Evolutionary conservation across 2,329 filamentous ascomycete genomes (phyloP), one percentile per base, ranked within the genome.

Genomic region (Fusarium multiceps): DNA sequence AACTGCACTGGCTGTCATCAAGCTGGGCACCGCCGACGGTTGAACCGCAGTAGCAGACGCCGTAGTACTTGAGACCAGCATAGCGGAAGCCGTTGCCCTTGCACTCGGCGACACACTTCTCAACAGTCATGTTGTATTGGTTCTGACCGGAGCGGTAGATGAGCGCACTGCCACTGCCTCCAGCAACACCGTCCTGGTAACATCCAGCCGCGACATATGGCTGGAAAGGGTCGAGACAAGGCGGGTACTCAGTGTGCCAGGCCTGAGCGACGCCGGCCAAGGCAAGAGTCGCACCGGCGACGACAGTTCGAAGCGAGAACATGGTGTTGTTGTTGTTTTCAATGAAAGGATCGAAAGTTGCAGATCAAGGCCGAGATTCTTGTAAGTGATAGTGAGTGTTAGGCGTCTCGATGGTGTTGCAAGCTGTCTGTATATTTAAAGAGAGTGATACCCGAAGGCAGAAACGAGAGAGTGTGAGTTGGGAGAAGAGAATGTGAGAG

Each of bases 1-100:
- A 87, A 75, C 82, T 88, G 72, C 90, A 91, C 40, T 88, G 82
- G 18, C 84, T 80, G 21, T 84, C 82, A 5, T 80, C 75, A 18
- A 90, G 76, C 68, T 82, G 82, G 72, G 87, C 84, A n/a, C 84
- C 83, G 67, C 86, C 78, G 66, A 86, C 81, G 28, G 83, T 84
- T 66, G 85, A 79, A 32, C 84, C 82, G 67, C 85, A 85, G 76
- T 86, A 88, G 78, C 87, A 87, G 43, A 82, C 78, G 60, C 84
- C 84, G 63, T 86, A 82, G 76, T 85, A 86, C 66, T 82, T 80
- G 34, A 87, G 80, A 58, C 85, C 85, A 67, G 85, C 83, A 66
- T 86, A 84, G 51, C 83, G 80, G 76, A 82, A 87, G 45, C 82
- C 81, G 68, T 86, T 84, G 59, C 82, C 83, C 76, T 86, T 86